A percentile compares a stretch with the other conserved stretches of the same genome.
Conservation (phyloP, 108 stramenopile species). For the Parietichytrium sp. region DNA sequence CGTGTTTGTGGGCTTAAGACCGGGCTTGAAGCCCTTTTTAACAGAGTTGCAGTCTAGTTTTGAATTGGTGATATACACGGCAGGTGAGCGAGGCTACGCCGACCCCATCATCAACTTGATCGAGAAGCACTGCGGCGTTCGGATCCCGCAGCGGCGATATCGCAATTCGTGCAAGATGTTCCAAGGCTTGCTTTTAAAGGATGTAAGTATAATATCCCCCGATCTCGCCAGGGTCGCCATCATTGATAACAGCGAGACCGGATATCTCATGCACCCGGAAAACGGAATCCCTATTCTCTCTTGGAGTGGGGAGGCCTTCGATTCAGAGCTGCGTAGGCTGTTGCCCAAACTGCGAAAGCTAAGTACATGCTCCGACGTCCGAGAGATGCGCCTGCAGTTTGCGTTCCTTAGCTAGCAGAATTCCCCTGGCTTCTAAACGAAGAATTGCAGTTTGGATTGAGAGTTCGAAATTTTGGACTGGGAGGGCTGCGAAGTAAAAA, state of each 20-base stretch:
- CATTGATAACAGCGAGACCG: slow-evolving; percentile 14
- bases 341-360: no score
- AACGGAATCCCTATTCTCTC: not conserved
- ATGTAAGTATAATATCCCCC: not conserved
- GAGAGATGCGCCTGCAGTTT: no score
- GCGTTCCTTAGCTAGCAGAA: no score
- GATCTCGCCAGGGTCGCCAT: not conserved
- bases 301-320: not conserved
- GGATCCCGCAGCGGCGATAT: not conserved
- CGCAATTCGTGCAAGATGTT: not conserved
- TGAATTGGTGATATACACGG: not conserved
- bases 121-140: not conserved
- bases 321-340: not conserved
- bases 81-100: slow-evolving; percentile 24
- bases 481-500: no score
- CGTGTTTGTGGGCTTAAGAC: not conserved
- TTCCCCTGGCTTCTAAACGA: no score
- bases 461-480: no score
- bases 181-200: not conserved
- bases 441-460: no score
- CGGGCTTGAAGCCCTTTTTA: not conserved
- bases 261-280: not conserved
- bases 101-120: slow-evolving; percentile 20
- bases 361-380: no score
- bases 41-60: not conserved